Conservation (phyloP, 768 basidiomycete genomes). For the Leccinum barrowsii region DNA sequence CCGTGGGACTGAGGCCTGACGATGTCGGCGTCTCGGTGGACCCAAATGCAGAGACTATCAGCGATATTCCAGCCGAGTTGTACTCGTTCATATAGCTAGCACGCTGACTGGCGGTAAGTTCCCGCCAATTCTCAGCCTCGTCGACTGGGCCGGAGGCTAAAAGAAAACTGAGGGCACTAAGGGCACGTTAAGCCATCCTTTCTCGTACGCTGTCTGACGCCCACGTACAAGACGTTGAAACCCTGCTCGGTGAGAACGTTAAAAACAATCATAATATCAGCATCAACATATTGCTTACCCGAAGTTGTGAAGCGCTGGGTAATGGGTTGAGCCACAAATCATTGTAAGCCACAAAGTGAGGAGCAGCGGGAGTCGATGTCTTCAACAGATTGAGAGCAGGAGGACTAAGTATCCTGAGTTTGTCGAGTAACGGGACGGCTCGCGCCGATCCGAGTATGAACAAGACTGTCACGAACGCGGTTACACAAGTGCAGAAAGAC, state of each 20-base stretch:
- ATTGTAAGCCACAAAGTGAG: conserved; percentile 45
- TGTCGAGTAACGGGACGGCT: conserved; percentile 21
- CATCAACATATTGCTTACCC: conserved; percentile 26
- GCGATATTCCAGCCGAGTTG: conserved; percentile 50
- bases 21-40: conserved; percentile 42
- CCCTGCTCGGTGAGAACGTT: conserved; percentile 21
- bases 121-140: conserved; percentile 44
- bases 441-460: conserved; percentile 10
- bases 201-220: neutral
- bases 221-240: conserved; percentile 34
- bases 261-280: neutral
- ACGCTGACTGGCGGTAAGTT: conserved; percentile 37
- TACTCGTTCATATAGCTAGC: conserved; percentile 44
- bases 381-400: conserved; percentile 23
- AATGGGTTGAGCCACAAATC: conserved; percentile 41
- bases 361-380: conserved; percentile 37
- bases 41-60: conserved; percentile 57
- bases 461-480: conserved; percentile 2
- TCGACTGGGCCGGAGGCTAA: conserved; percentile 41
- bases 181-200: neutral
- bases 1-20: conserved; percentile 34
- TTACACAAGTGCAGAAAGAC: conserved; percentile 8
- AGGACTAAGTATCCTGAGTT: conserved; percentile 18
- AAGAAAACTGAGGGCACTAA: conserved; percentile 41
- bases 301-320: conserved; percentile 43